Conservation (phyloP, 257 asterid genomes). For the Catharanthus roseus region DNA sequence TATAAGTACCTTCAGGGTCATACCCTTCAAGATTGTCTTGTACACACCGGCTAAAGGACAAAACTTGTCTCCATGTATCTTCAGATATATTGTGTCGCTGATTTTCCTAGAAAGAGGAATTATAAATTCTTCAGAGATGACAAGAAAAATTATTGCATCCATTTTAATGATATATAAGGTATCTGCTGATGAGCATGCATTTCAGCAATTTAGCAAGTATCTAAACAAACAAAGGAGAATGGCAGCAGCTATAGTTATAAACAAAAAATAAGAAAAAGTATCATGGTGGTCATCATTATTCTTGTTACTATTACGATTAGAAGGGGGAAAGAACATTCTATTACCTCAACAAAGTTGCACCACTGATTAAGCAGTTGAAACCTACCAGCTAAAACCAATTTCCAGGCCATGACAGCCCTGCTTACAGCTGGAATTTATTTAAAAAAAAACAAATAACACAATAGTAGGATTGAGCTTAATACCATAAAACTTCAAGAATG, state of each 20-base stretch:
- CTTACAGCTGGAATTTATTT: constrained; percentile 65
- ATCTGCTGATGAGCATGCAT: neutral
- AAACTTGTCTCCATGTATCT: constrained; percentile 96
- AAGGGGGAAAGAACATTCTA: neutral
- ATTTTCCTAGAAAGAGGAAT: constrained; percentile 42
- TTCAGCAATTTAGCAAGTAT: neutral
- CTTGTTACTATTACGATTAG: too few species aligned
- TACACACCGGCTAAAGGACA: constrained; percentile 86
- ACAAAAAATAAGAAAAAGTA: too few species aligned
- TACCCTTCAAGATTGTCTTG: constrained; percentile 94
- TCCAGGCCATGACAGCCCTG: constrained; percentile 89
- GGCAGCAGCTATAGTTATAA: neutral
- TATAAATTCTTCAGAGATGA: neutral
- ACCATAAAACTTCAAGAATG: neutral
- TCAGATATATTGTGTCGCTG: constrained; percentile 92
- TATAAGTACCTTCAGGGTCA: constrained; percentile 80
- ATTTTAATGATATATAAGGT: neutral
- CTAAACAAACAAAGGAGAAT: neutral
- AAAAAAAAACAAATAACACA: neutral
- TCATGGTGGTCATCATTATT: too few species aligned
- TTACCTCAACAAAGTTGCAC: constrained; percentile 90
- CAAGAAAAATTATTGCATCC: neutral
- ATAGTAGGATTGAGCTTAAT: neutral
- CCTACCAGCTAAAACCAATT: constrained; percentile 82
- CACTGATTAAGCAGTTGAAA: constrained; percentile 83